Base-by-base conservation (phyloP, 2,329 filamentous ascomycete genomes). In the Talaromyces amestolkiae region DNA sequence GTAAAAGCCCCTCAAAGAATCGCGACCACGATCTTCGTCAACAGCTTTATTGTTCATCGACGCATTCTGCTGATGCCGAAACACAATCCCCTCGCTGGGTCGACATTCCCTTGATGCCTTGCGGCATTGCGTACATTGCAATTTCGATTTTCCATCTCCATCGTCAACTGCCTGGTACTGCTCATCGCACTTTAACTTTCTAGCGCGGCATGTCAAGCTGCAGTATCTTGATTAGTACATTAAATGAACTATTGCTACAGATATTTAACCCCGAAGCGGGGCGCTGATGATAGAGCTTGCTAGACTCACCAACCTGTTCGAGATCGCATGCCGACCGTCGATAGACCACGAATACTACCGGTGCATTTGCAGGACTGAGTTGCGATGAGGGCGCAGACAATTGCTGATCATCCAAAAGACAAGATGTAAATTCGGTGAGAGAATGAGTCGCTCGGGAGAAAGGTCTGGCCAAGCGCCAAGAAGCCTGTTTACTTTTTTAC, bases 51-150 rank as follows among this genome's bases (percentile, higher is more conserved):
- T 43, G 66, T 89, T 89, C 86, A 89, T 87, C 22, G 86, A 88
- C 35, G 87, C 86, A 82, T 89, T 89, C 76, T 89, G 87, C 72
- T 89, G 87, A 74, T 90, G 87, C 64, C 87, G 84, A 71, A 89
- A 90, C 53, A 88, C 85, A 70, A 89, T 84, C 61, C 86, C 86
- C 68, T 86, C 85, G 71, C 84, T 86, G 27, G 85, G 85, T 54
- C 85, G 78, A 74, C 87, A 89, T 75, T 86, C 82, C 70, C 87
- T 81, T 58, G 82, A 83, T 5, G 85, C 86, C 74, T 87, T 87
- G 71, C 79, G 79, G 74, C 87, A 89, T 74, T 88, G 86, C 39
- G 84, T 82, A 72, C 87, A 89, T 43, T 82, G 75, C 11, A 86
- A 87, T 68, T 85, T 86, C 72, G 82, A 82, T 74, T 39, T 17